Evolutionary conservation across 2,329 filamentous ascomycete species (phyloP), one percentile per base, ranked within the genome.

Genomic region (Metarhizium anisopliae): DNA sequence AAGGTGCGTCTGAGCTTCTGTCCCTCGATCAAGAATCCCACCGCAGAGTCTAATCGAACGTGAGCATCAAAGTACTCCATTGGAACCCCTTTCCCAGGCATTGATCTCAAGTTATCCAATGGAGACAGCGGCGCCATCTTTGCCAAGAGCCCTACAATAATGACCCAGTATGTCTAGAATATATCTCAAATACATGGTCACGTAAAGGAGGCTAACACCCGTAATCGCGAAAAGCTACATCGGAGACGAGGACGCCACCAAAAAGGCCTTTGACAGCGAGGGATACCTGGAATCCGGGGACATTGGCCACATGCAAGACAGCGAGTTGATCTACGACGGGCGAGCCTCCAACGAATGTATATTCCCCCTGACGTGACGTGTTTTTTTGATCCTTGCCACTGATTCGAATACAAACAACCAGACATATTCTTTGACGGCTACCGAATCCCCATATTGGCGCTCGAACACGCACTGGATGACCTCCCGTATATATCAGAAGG

Each of bases 281-380:
- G 92, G 91, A 59, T 96, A 90, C 90, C 95, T 96, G 79, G 86
- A 86, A 66, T 95, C 90, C 0, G 92, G 92, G 52, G 92, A 96
- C 67, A 89, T 95, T 60, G 88, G 83, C 66, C 80, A 83, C 56
- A 77, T 96, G 16, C 90, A 43, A 11, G 56, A 59, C n/a, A 61
- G 61, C 45, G 59, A 63, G 20, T 62, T 56, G 30, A 49, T 60
- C 6, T 64, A 62, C 36, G 57, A 57, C 10, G 62, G 63, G 13
- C 59, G 61, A 20, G 57, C 56, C 7, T 58, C 38, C 30, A 43
- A 58, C 2, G 63, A 64, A 38, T 60, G 63, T 62, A 52, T 43
- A 59, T n/a, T 38, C 52, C 18, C 45, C 51, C n/a, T 59, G 10
- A 13, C 32, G 14, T 11, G 14, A 40, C 10, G 2, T 16, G n/a